These are phyloP conservation scores for Hypomyces rosellus DNA, from an alignment of 2,329 filamentous ascomycete species.

Conservation along the genomic window DNA sequence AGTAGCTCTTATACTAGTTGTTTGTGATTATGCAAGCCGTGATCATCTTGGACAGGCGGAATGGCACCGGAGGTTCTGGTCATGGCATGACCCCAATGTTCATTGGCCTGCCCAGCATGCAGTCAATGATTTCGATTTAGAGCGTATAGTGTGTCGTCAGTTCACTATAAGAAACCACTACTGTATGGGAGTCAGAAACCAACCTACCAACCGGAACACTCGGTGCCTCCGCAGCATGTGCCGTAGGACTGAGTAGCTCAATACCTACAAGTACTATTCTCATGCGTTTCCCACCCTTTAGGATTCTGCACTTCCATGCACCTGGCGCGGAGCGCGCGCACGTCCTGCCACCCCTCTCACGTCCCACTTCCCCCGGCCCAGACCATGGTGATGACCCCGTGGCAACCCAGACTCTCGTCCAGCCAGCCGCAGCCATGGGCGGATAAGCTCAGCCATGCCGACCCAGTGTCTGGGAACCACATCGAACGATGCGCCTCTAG, in stretches of 20 bases:
- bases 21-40: too few relatives aligned
- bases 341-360: conserved; percentile 7
- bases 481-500: conserved; percentile 21
- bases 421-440: conserved; percentile 25
- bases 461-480: conserved; percentile 25
- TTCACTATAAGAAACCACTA: too few relatives aligned
- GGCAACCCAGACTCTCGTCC: conserved; percentile 10
- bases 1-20: too few relatives aligned
- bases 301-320: not conserved
- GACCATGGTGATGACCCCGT: conserved; percentile 5
- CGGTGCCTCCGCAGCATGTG: not conserved
- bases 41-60: too few relatives aligned
- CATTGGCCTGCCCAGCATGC: too few relatives aligned
- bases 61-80: too few relatives aligned
- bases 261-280: too few relatives aligned
- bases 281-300: not conserved
- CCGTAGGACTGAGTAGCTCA: not conserved
- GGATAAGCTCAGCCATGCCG: conserved; percentile 29
- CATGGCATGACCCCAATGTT: too few relatives aligned
- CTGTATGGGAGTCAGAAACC: too few relatives aligned
- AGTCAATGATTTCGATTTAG: too few relatives aligned
- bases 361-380: conserved; percentile 8
- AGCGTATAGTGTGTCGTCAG: too few relatives aligned
- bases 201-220: not conserved
- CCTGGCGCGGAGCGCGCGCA: conserved; percentile 6